Evolutionary conservation across 108 stramenopile species (phyloP).

Genomic region (Parietichytrium sp.): DNA sequence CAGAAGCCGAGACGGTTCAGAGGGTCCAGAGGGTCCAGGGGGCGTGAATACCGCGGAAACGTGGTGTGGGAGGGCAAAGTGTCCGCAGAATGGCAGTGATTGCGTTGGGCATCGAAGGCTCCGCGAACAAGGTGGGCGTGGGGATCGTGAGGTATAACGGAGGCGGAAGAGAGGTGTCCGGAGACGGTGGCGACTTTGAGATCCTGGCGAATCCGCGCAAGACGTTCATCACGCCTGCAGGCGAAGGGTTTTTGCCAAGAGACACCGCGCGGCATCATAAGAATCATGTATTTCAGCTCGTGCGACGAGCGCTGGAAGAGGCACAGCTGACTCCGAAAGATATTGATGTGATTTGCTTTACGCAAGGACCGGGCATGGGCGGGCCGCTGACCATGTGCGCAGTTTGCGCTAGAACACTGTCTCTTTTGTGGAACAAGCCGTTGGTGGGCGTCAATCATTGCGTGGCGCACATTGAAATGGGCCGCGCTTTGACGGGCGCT

Average conservation of each 20-base stretch:
- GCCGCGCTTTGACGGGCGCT: conserved; percentile 79
- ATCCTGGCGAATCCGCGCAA: conserved; percentile 93
- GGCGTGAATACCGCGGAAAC: too few species aligned
- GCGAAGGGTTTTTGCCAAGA: conserved; percentile 91
- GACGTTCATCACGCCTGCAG: conserved; percentile 90
- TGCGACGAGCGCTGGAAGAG: conserved; percentile 78
- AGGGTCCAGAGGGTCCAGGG: too few species aligned
- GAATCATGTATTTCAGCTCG: conserved; percentile 79
- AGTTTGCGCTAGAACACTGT: conserved; percentile 76
- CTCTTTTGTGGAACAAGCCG: conserved; percentile 82
- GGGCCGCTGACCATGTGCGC: conserved; percentile 89
- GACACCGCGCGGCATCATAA: conserved; percentile 98
- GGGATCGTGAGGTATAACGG: conserved; percentile 77
- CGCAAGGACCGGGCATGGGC: conserved; percentile 99
- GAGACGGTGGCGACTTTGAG: conserved; percentile 61
- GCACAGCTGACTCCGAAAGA: conserved; percentile 65
- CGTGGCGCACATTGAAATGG: conserved; percentile 99
- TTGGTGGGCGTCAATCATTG: conserved; percentile 96
- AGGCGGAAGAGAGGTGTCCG: conserved; percentile 44
- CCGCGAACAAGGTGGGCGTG: conserved; percentile 97
- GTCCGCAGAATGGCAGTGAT: too few species aligned
- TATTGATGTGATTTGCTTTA: conserved; percentile 69
- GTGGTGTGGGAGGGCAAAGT: too few species aligned
- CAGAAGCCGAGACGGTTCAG: too few species aligned
- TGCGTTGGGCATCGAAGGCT: conserved; percentile 95